Percentiles rank a stretch among this genome's conserved stretches.
Evolutionary conservation across 2,329 filamentous ascomycete genomes (phyloP).

Genomic region (Phaeoacremonium minimum): DNA sequence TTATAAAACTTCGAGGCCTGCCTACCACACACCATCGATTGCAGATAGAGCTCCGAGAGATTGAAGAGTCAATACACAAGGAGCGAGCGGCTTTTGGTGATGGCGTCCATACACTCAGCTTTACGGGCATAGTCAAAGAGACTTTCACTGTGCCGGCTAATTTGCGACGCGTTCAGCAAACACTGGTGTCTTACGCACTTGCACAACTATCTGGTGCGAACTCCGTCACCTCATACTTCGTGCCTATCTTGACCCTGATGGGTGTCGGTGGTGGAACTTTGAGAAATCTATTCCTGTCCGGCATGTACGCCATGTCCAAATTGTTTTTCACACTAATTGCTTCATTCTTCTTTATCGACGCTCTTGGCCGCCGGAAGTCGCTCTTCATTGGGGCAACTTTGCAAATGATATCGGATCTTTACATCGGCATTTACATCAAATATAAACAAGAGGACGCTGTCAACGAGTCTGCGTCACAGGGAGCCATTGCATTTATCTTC

Average conservation of each 20-base stretch:
- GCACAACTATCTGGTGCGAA: conserved; percentile 39
- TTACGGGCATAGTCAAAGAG: conserved; percentile 20
- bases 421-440: conserved; percentile 34
- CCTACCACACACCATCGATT: conserved; percentile 21
- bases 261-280: conserved; percentile 22
- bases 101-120: background rate
- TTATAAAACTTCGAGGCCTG: conserved; percentile 23
- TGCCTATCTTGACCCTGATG: conserved; percentile 33
- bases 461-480: conserved; percentile 23
- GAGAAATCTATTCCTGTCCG: conserved; percentile 30
- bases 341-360: conserved; percentile 38
- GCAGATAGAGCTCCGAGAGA: conserved; percentile 14
- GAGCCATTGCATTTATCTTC: conserved; percentile 36
- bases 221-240: conserved; percentile 36
- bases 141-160: conserved; percentile 30
- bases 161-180: conserved; percentile 32
- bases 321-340: conserved; percentile 34
- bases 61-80: conserved; percentile 2
- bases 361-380: conserved; percentile 31
- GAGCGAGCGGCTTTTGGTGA: conserved; percentile 1
- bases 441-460: conserved; percentile 18
- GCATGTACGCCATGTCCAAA: conserved; percentile 38
- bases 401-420: conserved; percentile 35
- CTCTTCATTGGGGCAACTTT: conserved; percentile 26
- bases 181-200: conserved; percentile 29